phyloP scores from a whole-genome alignment of 2,329 filamentous ascomycete species.

The Ophiostoma ips region DNA sequence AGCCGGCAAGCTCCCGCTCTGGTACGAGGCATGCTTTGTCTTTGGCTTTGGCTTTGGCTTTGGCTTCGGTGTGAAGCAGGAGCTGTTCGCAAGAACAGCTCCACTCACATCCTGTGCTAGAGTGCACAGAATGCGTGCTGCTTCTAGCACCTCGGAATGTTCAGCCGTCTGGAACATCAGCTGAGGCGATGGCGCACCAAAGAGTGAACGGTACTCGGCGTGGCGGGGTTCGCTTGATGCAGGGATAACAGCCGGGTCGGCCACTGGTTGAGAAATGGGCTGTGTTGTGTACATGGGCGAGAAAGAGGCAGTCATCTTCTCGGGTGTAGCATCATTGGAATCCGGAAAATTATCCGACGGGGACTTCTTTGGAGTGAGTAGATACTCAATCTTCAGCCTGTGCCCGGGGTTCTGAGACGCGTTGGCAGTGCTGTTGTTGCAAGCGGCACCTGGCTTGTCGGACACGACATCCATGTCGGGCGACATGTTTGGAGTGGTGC shows the following conservation, averaged over 20 bases:
- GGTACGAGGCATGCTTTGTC: background rate
- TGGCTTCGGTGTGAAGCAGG: background rate
- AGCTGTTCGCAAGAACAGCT: background rate
- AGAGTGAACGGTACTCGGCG: background rate
- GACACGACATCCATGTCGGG: background rate
- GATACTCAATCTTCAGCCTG: background rate
- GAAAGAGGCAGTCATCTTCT: background rate
- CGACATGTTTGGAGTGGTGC: background rate
- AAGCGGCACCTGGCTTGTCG: background rate
- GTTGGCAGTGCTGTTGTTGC: background rate
- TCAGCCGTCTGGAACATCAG: background rate
- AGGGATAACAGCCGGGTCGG: background rate
- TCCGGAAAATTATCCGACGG: background rate
- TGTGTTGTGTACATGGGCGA: background rate
- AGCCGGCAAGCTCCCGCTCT: background rate
- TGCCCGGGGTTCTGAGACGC: background rate
- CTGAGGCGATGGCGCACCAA: background rate
- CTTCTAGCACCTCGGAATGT: background rate
- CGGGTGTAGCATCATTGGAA: background rate
- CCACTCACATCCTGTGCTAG: constrained; percentile 2
- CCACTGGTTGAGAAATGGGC: background rate
- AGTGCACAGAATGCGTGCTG: constrained; percentile 17
- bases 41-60: background rate
- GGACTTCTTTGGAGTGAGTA: background rate
- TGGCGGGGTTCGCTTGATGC: background rate